phyloP scores from a whole-genome alignment of 768 basidiomycete genomes.

The Lentinus tigrinus region DNA sequence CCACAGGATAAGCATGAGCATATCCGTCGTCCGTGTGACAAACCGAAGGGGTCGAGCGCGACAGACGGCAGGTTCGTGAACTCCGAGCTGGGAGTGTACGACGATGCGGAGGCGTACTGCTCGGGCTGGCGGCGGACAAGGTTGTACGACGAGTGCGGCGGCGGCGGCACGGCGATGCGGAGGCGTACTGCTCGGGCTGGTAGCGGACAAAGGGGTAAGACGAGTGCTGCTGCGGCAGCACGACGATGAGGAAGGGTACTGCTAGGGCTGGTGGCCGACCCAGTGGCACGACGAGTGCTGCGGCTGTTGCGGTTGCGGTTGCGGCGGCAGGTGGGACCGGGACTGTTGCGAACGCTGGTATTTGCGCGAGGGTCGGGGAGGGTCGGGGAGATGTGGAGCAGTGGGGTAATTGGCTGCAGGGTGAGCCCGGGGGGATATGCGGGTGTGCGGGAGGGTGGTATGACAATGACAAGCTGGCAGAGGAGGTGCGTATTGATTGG shows the following conservation, averaged over 20 bases:
- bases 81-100: constrained; percentile 17
- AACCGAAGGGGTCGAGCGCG: constrained; percentile 16
- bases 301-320: background rate
- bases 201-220: too few species aligned
- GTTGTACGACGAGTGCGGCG: constrained; percentile 10
- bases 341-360: constrained; percentile 9
- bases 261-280: too few species aligned
- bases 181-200: too few species aligned
- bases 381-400: constrained; percentile 5
- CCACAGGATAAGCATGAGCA: constrained; percentile 12
- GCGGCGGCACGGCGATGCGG: background rate
- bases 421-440: constrained; percentile 3
- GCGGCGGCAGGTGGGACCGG: constrained; percentile 2
- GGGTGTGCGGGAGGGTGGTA: too few species aligned
- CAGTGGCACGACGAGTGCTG: background rate
- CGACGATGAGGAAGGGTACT: too few species aligned
- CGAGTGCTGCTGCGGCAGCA: too few species aligned
- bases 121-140: constrained; percentile 43
- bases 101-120: constrained; percentile 12
- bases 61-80: constrained; percentile 13
- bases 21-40: constrained; percentile 16
- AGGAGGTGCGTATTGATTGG: too few species aligned
- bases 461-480: too few species aligned
- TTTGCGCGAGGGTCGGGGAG: background rate
- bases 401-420: background rate